These are phyloP conservation scores for Acacia confusa DNA, from an alignment of 306 rosid species.

Conservation along the genomic window DNA sequence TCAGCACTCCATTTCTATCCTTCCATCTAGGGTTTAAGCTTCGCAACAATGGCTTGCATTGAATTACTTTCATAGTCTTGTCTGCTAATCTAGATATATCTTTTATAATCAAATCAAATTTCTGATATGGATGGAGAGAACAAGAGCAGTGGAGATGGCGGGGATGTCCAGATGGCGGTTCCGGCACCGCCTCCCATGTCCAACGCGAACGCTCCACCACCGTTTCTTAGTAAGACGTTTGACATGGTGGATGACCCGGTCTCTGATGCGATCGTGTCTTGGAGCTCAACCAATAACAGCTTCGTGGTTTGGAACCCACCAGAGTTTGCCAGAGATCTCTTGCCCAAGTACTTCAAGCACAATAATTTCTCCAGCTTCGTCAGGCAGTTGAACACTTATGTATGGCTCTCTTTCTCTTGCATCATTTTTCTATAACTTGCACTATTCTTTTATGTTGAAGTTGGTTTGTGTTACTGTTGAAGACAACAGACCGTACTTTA, in stretches of 20 bases:
- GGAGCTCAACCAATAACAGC: conserved; percentile 91
- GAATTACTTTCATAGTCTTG: not conserved
- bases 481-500: not conserved
- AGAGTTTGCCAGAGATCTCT: conserved; percentile 85
- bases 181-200: conserved; percentile 62
- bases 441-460: not conserved
- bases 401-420: conserved; percentile 22
- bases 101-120: not conserved
- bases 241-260: conserved; percentile 95
- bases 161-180: conserved; percentile 31
- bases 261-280: conserved; percentile 78
- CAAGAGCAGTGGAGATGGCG: conserved; percentile 39
- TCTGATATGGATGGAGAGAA: conserved; percentile 46
- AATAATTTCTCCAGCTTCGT: conserved; percentile 94
- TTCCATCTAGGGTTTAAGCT: conserved; percentile 42
- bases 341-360: conserved; percentile 93
- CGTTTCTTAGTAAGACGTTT: conserved; percentile 89
- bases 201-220: conserved; percentile 77
- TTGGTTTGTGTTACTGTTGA: not conserved
- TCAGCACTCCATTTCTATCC: not conserved
- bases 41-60: conserved; percentile 30
- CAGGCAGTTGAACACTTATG: conserved; percentile 94
- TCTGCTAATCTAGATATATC: not conserved
- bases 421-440: not conserved
- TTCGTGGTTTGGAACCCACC: conserved; percentile 99